These are phyloP conservation scores for Apiospora phragmitis DNA, from an alignment of 2,329 filamentous ascomycete genomes.

Conservation along the genomic window DNA sequence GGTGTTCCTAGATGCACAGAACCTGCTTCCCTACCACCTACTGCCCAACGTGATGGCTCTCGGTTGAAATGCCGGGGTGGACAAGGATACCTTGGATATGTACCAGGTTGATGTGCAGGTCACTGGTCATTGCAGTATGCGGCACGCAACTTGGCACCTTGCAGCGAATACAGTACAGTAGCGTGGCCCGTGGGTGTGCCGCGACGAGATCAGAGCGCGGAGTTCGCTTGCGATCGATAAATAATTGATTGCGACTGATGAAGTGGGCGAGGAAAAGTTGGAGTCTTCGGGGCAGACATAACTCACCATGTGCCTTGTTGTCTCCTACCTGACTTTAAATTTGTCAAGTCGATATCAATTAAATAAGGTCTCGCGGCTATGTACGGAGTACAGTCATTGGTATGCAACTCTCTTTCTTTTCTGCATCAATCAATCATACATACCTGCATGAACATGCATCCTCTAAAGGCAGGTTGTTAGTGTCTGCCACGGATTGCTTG, in stretches of 20 bases:
- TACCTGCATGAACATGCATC: neutral
- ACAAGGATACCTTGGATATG: neutral
- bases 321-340: neutral
- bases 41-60: neutral
- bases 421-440: slow-evolving; percentile 1
- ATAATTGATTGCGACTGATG: neutral
- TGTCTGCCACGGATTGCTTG: neutral
- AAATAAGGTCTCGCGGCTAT: neutral
- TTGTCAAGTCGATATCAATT: neutral
- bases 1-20: neutral
- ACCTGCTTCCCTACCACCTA: neutral
- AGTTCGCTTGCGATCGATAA: neutral
- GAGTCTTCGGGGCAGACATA: neutral
- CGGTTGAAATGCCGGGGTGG: slow-evolving; percentile 4
- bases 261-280: neutral
- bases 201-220: neutral
- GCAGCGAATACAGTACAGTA: too few relatives aligned
- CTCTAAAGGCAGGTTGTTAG: neutral
- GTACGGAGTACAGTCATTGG: neutral
- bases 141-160: neutral
- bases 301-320: neutral
- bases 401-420: neutral
- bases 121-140: slow-evolving; percentile 3
- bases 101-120: neutral
- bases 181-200: neutral